Percentiles rank a stretch among this genome's conserved stretches.
Conservation (phyloP, 139 green algal genomes). For the Pleodorina starrii region DNA sequence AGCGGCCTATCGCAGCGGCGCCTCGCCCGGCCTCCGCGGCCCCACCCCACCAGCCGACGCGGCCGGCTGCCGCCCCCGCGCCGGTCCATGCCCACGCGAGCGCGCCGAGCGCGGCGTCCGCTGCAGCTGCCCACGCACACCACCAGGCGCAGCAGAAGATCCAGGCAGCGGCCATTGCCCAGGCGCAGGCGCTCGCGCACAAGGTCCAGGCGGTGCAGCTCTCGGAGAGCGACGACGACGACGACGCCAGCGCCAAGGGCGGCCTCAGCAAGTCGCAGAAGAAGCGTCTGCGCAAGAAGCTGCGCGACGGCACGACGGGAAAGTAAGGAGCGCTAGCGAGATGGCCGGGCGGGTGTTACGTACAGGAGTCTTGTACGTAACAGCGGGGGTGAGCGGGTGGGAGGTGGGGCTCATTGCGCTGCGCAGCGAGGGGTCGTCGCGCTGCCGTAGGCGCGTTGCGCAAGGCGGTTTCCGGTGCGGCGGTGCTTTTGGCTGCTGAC, state of each 20-base stretch:
- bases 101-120: not conserved
- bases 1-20: not conserved
- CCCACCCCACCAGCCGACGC: not conserved
- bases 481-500: too few relatives aligned
- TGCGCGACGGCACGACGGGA: not conserved
- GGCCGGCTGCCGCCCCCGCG: not conserved
- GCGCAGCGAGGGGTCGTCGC: too few relatives aligned
- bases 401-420: too few relatives aligned
- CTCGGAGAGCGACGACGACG: slow-evolving; percentile 11
- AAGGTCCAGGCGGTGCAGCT: not conserved
- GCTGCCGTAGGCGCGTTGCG: too few relatives aligned
- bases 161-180: not conserved
- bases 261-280: slow-evolving; percentile 49
- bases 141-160: not conserved
- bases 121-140: slow-evolving; percentile 11
- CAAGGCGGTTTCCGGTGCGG: too few relatives aligned
- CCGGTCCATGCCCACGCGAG: not conserved
- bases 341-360: too few relatives aligned
- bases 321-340: slow-evolving; percentile 11
- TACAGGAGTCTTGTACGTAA: too few relatives aligned
- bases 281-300: slow-evolving; percentile 54
- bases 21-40: not conserved
- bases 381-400: too few relatives aligned
- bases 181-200: slow-evolving; percentile 7
- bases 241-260: not conserved